Base-by-base conservation (phyloP, 768 basidiomycete species). In the Lactifluus rugatus region DNA sequence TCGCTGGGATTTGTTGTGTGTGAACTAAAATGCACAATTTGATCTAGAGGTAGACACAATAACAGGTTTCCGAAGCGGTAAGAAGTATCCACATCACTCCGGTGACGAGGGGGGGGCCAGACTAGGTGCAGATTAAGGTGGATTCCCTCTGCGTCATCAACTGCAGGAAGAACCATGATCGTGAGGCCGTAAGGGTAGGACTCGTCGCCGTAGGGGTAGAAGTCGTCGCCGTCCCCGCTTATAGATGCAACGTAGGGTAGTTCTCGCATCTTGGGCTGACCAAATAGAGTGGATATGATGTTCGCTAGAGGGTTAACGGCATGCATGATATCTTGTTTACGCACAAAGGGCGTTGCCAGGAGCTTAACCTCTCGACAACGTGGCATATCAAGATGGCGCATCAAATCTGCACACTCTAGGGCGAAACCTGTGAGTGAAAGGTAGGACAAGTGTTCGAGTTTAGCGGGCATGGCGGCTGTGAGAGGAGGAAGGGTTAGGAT, bases 371-470 rank as follows among this genome's bases (percentile, higher is more conserved):
- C 36, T 28, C 39, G 36, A 26, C 59, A 60, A 34, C 31, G 54
- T 26, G 59, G 59, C 28, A 56, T 26, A 42, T 46, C 11, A 8
- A 60, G 23, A 16, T 52, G 17, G 14, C 59, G 59, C 31, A 56
- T 51, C 3, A 60, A 1, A n/a, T 60, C 41, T 14, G 49, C 49
- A 14, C 59, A 60, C 26, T 60, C 59, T n/a, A 56, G 48, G 49
- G 42, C 28, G 44, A 46, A 47, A 41, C 54, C 54, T 9, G 13
- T 39, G n/a, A 60, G 21, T 10, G 45, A 17, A 28, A 60, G 17
- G 23, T 21, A 7, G 17, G 32, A 34, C 8, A 60, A 13, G 37
- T 41, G 28, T 46, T 56, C 28, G 31, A 60, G 54, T 9, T 23
- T 56, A 4, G 56, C 14, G 16, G 54, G 54, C 9, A 39, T 17